Conservation (phyloP, 1,284 basidiomycete species). For the Malassezia arunalokei region DNA sequence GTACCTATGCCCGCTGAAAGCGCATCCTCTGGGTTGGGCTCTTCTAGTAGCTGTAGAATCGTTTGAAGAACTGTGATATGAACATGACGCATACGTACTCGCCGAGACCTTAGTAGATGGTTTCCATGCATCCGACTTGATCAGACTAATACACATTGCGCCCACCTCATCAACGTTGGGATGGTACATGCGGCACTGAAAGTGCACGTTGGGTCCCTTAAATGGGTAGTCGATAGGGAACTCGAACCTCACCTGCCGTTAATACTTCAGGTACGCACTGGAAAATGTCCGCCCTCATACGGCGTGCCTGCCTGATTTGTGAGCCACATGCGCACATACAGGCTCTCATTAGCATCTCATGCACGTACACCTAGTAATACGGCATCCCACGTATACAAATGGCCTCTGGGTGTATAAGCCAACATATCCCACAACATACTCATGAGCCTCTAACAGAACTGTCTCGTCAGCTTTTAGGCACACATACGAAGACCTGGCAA, state of each 20-base stretch:
- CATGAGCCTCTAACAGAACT: slow-evolving; percentile 5
- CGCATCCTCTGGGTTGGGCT: slow-evolving; percentile 42
- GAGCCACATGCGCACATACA: background rate
- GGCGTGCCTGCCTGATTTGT: slow-evolving; percentile 6
- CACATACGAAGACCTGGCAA: slow-evolving; percentile 9
- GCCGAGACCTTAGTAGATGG: slow-evolving; percentile 42
- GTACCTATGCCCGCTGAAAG: slow-evolving; percentile 40
- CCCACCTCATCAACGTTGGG: slow-evolving; percentile 45
- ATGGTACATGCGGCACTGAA: slow-evolving; percentile 42
- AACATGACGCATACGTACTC: slow-evolving; percentile 20
- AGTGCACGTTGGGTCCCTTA: slow-evolving; percentile 43
- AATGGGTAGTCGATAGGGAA: slow-evolving; percentile 47
- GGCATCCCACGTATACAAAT: slow-evolving; percentile 9
- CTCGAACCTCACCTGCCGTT: slow-evolving; percentile 19
- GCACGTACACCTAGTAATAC: slow-evolving; percentile 2
- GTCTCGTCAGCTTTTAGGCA: background rate
- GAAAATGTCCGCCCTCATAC: slow-evolving; percentile 10
- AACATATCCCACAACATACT: background rate
- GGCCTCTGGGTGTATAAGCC: background rate
- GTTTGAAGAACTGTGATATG: slow-evolving; percentile 29
- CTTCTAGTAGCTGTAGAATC: slow-evolving; percentile 35
- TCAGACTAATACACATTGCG: slow-evolving; percentile 37
- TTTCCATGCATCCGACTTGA: slow-evolving; percentile 46
- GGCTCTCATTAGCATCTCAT: background rate
- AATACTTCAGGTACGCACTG: background rate